These are phyloP conservation scores for Hypoxylon sp. DNA, from an alignment of 2,329 filamentous ascomycete species.

Conservation along the genomic window DNA sequence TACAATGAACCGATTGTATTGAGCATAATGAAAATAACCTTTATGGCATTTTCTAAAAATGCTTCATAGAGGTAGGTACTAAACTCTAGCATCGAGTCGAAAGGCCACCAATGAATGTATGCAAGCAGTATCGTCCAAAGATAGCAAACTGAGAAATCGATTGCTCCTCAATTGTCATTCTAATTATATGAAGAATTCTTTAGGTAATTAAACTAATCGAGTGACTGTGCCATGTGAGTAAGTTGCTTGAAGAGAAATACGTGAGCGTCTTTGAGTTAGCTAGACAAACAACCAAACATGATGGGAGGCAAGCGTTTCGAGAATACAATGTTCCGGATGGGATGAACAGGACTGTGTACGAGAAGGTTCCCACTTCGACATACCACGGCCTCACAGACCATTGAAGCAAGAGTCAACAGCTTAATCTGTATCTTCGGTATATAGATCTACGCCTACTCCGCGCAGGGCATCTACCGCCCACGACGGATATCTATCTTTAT, in stretches of 20 bases:
- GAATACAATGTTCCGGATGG: background rate
- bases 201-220: background rate
- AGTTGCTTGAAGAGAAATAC: background rate
- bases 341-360: background rate
- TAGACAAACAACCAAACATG: background rate
- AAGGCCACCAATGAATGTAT: background rate
- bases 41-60: background rate
- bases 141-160: background rate
- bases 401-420: background rate
- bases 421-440: constrained; percentile 54
- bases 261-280: background rate
- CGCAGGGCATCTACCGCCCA: constrained; percentile 89
- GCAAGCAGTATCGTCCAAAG: background rate
- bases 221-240: background rate
- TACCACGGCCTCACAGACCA: constrained; percentile 7
- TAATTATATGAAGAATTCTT: background rate
- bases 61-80: background rate
- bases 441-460: constrained; percentile 84
- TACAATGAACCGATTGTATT: background rate
- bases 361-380: background rate
- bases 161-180: background rate
- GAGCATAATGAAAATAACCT: background rate
- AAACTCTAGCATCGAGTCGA: background rate
- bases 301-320: background rate
- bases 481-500: constrained; percentile 77